These are phyloP conservation scores for Penicillium desertorum DNA, from an alignment of 495 filamentous ascomycete genomes.

Conservation along the genomic window DNA sequence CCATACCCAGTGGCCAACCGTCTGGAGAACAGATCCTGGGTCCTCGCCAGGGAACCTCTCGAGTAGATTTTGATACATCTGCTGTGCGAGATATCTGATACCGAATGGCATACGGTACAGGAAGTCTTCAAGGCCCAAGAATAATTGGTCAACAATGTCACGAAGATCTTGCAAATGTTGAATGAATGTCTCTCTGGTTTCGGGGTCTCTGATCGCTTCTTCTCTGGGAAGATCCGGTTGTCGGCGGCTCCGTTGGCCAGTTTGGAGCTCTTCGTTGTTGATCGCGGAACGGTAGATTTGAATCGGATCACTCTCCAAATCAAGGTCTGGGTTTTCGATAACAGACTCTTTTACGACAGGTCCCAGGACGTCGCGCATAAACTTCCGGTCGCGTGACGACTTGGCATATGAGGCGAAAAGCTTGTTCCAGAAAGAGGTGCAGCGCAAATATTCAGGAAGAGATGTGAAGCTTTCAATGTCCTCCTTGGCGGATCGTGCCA, in stretches of 20 bases:
- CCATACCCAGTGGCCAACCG: conserved; percentile 89
- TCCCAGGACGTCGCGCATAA: conserved; percentile 79
- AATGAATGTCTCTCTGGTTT: conserved; percentile 89
- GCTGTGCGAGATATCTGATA: conserved; percentile 81
- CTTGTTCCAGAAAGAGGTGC: conserved; percentile 90
- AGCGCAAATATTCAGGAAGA: conserved; percentile 82
- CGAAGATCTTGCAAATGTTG: conserved; percentile 89
- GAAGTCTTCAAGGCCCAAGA: conserved; percentile 75
- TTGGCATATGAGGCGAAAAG: conserved; percentile 84
- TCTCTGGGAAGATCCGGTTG: conserved; percentile 82
- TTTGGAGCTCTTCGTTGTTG: conserved; percentile 94
- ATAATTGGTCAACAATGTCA: conserved; percentile 89
- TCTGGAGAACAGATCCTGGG: conserved; percentile 73
- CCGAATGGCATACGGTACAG: conserved; percentile 91
- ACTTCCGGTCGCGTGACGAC: conserved; percentile 89
- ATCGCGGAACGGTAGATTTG: conserved; percentile 94
- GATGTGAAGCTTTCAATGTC: conserved; percentile 74
- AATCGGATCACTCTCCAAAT: conserved; percentile 95
- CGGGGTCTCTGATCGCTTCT: conserved; percentile 86
- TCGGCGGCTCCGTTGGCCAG: conserved; percentile 76
- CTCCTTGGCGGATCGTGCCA: conserved; percentile 78
- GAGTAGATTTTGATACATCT: conserved; percentile 77
- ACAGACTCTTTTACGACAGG: conserved; percentile 82
- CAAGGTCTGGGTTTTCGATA: conserved; percentile 84
- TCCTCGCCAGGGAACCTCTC: conserved; percentile 76